Base-by-base conservation (phyloP, 1,139 yeast species). In the Yamadazyma friedrichii region DNA sequence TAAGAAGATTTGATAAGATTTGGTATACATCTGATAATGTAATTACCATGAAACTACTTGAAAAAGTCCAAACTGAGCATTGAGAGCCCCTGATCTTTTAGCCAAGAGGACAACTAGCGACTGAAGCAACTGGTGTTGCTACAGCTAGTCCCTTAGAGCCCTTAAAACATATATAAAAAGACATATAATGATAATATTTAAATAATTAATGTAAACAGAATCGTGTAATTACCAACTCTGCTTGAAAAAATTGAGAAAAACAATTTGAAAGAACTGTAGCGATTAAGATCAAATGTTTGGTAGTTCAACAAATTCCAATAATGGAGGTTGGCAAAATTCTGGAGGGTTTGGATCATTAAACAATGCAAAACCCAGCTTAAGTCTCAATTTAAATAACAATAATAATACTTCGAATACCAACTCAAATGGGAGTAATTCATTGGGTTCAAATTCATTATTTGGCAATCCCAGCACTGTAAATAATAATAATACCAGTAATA, bases 1-100 rank as follows among this genome's bases (percentile, higher is more conserved):
- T 72, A 48, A 55, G 77, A 31, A 70, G 67, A 52, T 71, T 72
- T 48, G 77, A 71, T 44, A 68, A 63, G 47, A 62, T 67, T 43
- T 72, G 78, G 78, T 61, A 53, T 52, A 60, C 64, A 39, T 62
- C 74, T 4, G 76, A 70, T 41, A 55, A 61, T 16, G 57, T 58
- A 30, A 54, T 64, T 26, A 61, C 53, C 42, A 47, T 66, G 42
- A 59, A 59, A 29, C 48, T 64, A 15, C 6, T 33, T 20, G 13
- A 42, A 24, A 38, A 32, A 26, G 3, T 27, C 30, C 30, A 5
- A 20, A 6, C 24, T 5, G 24, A 20, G 8, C 24, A 20, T 20
- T 20, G 8, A 20, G 8, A 6, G 5, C 24, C 24, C 8, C 24
- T 20, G 5, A 20, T 8, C 24, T 20, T 8, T 20, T 20, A 6